Evolutionary conservation across 1,284 basidiomycete genomes (phyloP).

Genomic region (Apiotrichum domesticum): DNA sequence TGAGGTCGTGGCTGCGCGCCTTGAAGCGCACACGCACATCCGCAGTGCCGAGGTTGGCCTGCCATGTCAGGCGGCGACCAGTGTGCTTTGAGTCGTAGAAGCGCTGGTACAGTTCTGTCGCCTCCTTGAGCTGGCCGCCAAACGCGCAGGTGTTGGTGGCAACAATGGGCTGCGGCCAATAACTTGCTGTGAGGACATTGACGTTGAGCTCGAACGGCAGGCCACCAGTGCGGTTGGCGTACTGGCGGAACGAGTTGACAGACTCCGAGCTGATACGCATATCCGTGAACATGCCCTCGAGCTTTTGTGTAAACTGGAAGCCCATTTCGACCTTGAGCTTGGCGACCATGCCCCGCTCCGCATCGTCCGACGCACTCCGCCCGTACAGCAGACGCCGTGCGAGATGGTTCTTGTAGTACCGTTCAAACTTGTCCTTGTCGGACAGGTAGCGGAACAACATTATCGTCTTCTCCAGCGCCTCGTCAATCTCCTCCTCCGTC

Average conservation of each 20-base stretch:
- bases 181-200: constrained; percentile 84
- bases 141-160: constrained; percentile 59
- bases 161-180: constrained; percentile 69
- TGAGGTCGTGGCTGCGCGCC: constrained; percentile 74
- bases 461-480: constrained; percentile 87
- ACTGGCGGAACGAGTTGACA: constrained; percentile 60
- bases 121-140: constrained; percentile 58
- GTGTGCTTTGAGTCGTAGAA: constrained; percentile 87
- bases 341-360: constrained; percentile 94
- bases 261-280: constrained; percentile 86
- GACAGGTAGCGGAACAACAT: constrained; percentile 88
- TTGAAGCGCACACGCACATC: constrained; percentile 85
- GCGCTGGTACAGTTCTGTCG: constrained; percentile 71
- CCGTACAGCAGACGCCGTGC: constrained; percentile 82
- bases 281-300: constrained; percentile 99
- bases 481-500: constrained; percentile 87
- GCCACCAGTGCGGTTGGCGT: constrained; percentile 26
- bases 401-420: constrained; percentile 95
- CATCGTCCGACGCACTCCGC: constrained; percentile 91
- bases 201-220: constrained; percentile 75
- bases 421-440: constrained; percentile 97
- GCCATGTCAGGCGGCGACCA: constrained; percentile 88
- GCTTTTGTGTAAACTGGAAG: constrained; percentile 93
- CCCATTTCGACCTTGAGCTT: constrained; percentile 93
- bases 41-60: constrained; percentile 83